A percentile compares a stretch with the other conserved stretches of the same genome.
These are phyloP conservation scores for Rhizopogon roseolus DNA, from an alignment of 768 basidiomycete genomes.

Conservation along the genomic window DNA sequence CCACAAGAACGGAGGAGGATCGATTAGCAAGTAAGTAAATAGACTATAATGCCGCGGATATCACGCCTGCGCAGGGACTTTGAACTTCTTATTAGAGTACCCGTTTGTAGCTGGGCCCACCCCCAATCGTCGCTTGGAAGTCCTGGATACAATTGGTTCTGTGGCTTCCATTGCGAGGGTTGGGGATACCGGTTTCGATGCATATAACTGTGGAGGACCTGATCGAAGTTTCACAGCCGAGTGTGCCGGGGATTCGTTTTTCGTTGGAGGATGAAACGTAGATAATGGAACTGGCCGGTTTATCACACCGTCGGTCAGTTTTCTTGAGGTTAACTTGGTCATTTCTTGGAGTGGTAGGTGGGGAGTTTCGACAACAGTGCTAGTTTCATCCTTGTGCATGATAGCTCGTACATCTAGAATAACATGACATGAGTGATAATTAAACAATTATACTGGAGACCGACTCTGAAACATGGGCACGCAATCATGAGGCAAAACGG, in stretches of 20 bases:
- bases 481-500: not conserved
- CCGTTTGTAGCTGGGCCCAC: constrained; percentile 49
- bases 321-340: not conserved
- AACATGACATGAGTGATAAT: not conserved
- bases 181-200: not conserved
- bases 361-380: not conserved
- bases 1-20: not conserved
- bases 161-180: not conserved
- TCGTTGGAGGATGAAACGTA: not conserved
- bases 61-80: constrained; percentile 31
- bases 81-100: constrained; percentile 71
- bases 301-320: not conserved
- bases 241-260: not conserved
- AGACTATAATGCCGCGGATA: not conserved
- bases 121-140: constrained; percentile 51
- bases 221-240: not conserved
- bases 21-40: not conserved
- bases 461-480: constrained; percentile 5
- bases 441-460: not conserved
- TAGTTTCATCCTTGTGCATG: not conserved
- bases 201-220: not conserved
- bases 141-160: constrained; percentile 16
- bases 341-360: not conserved
- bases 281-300: not conserved
- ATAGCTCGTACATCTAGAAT: not conserved